These are phyloP conservation scores for Plantago ovata DNA, from an alignment of 257 asterid species.

Conservation along the genomic window DNA sequence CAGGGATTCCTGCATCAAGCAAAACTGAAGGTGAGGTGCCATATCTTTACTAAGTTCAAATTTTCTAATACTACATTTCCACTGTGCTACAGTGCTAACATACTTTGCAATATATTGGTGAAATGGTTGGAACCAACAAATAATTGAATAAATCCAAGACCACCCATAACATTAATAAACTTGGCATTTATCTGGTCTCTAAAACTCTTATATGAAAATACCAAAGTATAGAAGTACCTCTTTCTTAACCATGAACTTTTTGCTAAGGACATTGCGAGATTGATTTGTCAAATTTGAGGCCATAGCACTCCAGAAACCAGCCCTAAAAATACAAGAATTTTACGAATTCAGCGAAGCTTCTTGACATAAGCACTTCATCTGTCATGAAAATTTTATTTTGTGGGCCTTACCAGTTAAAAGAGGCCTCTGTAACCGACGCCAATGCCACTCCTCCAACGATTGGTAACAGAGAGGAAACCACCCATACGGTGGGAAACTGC, in stretches of 20 bases:
- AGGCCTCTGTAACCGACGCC: slow-evolving; percentile 89
- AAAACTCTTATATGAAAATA: background rate
- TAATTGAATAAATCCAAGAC: slow-evolving; percentile 2
- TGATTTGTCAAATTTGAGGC: slow-evolving; percentile 96
- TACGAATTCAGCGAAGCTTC: too few species aligned
- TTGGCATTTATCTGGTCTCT: background rate
- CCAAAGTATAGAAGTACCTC: slow-evolving; percentile 46
- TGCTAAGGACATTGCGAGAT: slow-evolving; percentile 95
- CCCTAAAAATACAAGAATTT: slow-evolving; percentile 45
- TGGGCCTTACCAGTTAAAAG: slow-evolving; percentile 72
- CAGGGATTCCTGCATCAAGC: slow-evolving; percentile 39
- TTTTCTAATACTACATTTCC: background rate
- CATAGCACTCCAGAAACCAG: slow-evolving; percentile 98
- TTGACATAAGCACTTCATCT: slow-evolving; percentile 6
- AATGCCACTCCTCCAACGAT: slow-evolving; percentile 91
- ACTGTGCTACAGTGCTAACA: background rate
- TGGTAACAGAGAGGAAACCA: slow-evolving; percentile 82
- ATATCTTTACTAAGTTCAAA: background rate
- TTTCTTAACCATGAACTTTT: slow-evolving; percentile 85
- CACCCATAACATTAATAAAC: background rate
- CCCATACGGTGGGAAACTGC: slow-evolving; percentile 85
- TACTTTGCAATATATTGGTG: slow-evolving; percentile 7
- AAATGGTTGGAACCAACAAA: slow-evolving; percentile 3
- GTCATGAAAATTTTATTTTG: slow-evolving; percentile 11
- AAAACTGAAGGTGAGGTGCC: slow-evolving; percentile 25